phyloP scores from a whole-genome alignment of 2,329 filamentous ascomycete genomes.

The Alternaria longipes region DNA sequence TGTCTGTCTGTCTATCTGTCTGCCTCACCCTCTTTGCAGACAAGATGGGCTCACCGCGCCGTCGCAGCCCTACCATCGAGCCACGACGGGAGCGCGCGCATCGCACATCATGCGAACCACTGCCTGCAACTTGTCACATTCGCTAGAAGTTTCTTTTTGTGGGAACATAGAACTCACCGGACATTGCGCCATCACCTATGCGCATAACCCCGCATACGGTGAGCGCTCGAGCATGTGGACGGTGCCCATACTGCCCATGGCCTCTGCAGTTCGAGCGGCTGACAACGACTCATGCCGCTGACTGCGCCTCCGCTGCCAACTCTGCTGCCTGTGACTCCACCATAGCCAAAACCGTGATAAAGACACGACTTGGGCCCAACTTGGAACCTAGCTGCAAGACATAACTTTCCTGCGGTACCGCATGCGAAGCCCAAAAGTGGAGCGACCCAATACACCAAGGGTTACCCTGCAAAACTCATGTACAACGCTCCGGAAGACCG shows the following conservation, averaged over 20 bases:
- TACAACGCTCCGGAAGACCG: not conserved
- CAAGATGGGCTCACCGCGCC: constrained; percentile 19
- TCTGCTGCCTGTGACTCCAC: constrained; percentile 19
- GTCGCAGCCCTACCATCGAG: constrained; percentile 16
- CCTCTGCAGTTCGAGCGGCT: constrained; percentile 12
- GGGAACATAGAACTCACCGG: constrained; percentile 20
- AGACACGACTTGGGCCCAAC: not conserved
- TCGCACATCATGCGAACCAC: constrained; percentile 27
- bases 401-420: not conserved
- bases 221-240: constrained; percentile 20
- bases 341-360: not conserved
- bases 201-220: constrained; percentile 30
- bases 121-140: constrained; percentile 17
- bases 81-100: constrained; percentile 13
- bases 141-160: constrained; percentile 15
- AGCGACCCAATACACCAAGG: constrained; percentile 8
- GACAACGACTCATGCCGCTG: constrained; percentile 21
- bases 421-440: constrained; percentile 9
- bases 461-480: constrained; percentile 1
- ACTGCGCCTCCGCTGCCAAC: constrained; percentile 8
- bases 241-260: constrained; percentile 11
- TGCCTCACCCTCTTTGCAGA: constrained; percentile 3
- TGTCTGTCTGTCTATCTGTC: not conserved
- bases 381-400: not conserved
- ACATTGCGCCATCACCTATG: constrained; percentile 16